These are phyloP conservation scores for Annulohypoxylon maeteangense DNA, from an alignment of 495 filamentous ascomycete species.

Conservation along the genomic window DNA sequence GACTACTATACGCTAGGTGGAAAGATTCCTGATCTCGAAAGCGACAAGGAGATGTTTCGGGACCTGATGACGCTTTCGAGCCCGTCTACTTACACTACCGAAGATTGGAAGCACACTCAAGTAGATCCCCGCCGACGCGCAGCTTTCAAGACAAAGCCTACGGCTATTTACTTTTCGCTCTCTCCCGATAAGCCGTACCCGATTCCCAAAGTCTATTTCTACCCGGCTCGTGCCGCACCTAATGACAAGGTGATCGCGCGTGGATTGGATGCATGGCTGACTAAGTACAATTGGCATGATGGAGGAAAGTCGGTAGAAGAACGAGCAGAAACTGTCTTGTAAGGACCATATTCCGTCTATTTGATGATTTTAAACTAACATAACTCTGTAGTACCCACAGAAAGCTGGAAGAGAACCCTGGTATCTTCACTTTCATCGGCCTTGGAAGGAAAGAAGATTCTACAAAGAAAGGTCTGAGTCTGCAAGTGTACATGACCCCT, in stretches of 20 bases:
- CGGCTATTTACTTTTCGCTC: conserved; percentile 9
- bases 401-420: conserved; percentile 2
- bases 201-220: conserved; percentile 11
- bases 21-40: conserved; percentile 2
- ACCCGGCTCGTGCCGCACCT: neutral
- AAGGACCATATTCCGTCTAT: neutral
- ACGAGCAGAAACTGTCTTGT: neutral
- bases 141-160: neutral
- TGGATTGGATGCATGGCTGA: neutral
- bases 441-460: conserved; percentile 11
- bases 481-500: conserved; percentile 15
- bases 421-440: conserved; percentile 10
- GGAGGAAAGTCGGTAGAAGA: conserved; percentile 6
- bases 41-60: conserved; percentile 11
- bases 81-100: neutral
- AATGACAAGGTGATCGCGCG: conserved; percentile 8
- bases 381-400: neutral
- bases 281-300: conserved; percentile 10
- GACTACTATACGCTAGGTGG: conserved; percentile 9
- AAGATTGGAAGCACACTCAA: neutral
- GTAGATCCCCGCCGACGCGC: neutral
- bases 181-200: conserved; percentile 7
- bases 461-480: conserved; percentile 4
- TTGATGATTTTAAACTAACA: neutral
- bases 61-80: neutral